Evolutionary conservation across 768 basidiomycete species (phyloP), one percentile per base, ranked within the genome.

Genomic region (Mrakia gelida): DNA sequence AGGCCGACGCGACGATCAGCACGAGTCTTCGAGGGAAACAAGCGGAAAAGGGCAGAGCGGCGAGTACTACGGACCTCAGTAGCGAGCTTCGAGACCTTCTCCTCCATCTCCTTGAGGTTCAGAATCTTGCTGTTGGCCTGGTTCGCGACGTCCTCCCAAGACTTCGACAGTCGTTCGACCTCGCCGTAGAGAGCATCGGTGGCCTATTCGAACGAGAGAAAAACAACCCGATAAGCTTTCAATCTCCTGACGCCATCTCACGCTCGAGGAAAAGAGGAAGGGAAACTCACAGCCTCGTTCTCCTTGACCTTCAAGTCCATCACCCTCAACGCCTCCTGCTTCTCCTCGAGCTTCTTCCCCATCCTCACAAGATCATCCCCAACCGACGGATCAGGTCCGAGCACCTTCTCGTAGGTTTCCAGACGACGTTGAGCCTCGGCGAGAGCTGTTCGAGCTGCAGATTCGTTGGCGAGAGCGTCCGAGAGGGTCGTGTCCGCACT

Each of bases 111-210:
- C 34, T 87, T 85, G n/a, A 97, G 87, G 75, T 94, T 92, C 80
- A 92, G 92, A 1, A 95, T 89, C 84, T 96, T 97, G 83, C 87
- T 91, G 81, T 91, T 89, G 56, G 94, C 88, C 80, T 93, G 92
- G 49, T 88, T 87, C 80, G 95, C 93, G 32, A 94, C 86, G 32
- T 87, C 85, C 82, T 96, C 93, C 93, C 94, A 98, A 0, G 93
- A 90, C 49, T 90, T 88, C 23, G 94, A 93, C 23, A 99, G 82
- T 80, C 90, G 90, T 79, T 96, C 94, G 9, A 98, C 85, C 84
- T 98, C 95, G 28, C 89, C 86, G 80, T 92, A 96, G 28, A 97
- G 85, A 28, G 92, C 88, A 21, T 89, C 86, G 81, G 94, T 91
- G 4, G 91, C 88, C 90, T 94, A 82, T 15, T 5, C 49, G n/a